phyloP scores from a whole-genome alignment of 768 basidiomycete genomes.

The Hemileccinum rubropunctum region DNA sequence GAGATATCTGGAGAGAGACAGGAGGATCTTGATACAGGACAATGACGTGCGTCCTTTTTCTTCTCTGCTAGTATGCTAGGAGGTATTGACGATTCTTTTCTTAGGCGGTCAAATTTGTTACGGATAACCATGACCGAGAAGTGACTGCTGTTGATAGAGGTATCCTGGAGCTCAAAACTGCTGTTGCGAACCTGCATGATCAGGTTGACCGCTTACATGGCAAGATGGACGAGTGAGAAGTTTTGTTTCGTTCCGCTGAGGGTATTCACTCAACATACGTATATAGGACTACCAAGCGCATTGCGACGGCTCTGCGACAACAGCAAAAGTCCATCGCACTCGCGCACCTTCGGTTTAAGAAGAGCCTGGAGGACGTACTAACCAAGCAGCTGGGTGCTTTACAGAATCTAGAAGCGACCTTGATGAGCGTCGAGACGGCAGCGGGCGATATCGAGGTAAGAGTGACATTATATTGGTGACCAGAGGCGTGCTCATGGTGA shows the following conservation, averaged over 20 bases:
- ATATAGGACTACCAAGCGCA: constrained; percentile 69
- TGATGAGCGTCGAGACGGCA: constrained; percentile 84
- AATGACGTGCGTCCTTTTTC: constrained; percentile 51
- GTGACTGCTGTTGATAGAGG: constrained; percentile 82
- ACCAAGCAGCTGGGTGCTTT: constrained; percentile 72
- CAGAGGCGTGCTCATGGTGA: neutral
- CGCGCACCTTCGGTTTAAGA: constrained; percentile 75
- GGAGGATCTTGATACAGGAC: constrained; percentile 57
- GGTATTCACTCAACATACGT: neutral
- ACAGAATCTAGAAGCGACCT: constrained; percentile 69
- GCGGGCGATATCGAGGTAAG: constrained; percentile 82
- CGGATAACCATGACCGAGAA: constrained; percentile 33
- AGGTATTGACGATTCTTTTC: neutral
- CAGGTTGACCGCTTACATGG: constrained; percentile 69
- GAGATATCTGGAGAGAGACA: constrained; percentile 79
- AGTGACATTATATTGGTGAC: constrained; percentile 11
- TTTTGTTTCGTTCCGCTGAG: neutral
- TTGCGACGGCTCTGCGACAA: constrained; percentile 59
- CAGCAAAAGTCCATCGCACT: constrained; percentile 75
- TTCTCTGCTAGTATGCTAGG: neutral
- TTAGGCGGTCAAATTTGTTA: constrained; percentile 81
- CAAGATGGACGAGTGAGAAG: constrained; percentile 69
- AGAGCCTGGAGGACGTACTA: constrained; percentile 75
- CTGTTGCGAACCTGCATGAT: constrained; percentile 59
- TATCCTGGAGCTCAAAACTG: constrained; percentile 74